Evolutionary conservation across 768 basidiomycete genomes (phyloP).

Genomic region (Macrolepiota fuliginosa): DNA sequence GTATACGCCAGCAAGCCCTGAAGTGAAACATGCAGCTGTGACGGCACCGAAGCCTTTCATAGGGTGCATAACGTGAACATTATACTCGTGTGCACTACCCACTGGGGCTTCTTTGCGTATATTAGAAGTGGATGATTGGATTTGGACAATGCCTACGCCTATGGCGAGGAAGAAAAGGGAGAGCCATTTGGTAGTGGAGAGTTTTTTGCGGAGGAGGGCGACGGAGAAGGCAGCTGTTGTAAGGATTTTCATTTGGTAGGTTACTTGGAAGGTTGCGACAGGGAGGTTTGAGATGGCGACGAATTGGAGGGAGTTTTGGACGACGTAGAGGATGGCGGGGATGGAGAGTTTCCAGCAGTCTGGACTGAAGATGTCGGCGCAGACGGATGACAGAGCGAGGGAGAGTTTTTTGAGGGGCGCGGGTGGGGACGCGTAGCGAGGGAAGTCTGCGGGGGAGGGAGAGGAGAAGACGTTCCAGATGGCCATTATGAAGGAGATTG

Average conservation of each 20-base stretch:
- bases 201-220: constrained; percentile 69
- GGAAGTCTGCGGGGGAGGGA: constrained; percentile 32
- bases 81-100: constrained; percentile 68
- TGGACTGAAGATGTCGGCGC: constrained; percentile 75
- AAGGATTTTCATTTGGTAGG: constrained; percentile 98
- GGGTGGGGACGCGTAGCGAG: constrained; percentile 31
- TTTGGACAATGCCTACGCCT: constrained; percentile 93
- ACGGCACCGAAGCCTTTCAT: constrained; percentile 90
- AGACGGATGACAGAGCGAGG: constrained; percentile 51
- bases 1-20: constrained; percentile 95
- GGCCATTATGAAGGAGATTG: constrained; percentile 91
- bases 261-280: constrained; percentile 96
- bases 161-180: constrained; percentile 85
- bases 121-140: constrained; percentile 58
- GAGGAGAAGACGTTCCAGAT: constrained; percentile 40
- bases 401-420: constrained; percentile 25
- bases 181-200: constrained; percentile 80
- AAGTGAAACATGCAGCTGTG: constrained; percentile 88
- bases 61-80: constrained; percentile 77
- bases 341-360: constrained; percentile 99
- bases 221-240: constrained; percentile 95
- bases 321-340: constrained; percentile 90
- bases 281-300: constrained; percentile 94
- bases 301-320: constrained; percentile 98
- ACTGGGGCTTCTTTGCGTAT: constrained; percentile 35